Base-by-base conservation (phyloP, 495 filamentous ascomycete species). In the Xylaria curta region DNA sequence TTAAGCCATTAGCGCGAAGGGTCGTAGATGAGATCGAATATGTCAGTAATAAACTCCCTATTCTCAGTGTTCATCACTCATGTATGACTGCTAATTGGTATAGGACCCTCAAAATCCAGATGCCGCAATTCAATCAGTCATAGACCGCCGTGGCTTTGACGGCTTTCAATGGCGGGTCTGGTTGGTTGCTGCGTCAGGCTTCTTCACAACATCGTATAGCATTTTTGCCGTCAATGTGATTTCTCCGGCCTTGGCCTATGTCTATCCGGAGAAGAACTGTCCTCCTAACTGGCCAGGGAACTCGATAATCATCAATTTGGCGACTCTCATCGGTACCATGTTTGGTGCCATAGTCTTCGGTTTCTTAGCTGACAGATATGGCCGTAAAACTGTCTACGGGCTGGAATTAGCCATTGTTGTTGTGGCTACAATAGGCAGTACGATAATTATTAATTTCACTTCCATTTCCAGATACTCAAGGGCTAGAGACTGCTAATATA, bases 181-280 rank as follows among this genome's bases (percentile, higher is more conserved):
- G 75, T 74, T 85, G 46, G 89, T 92, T 9, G 88, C 89, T 26
- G 88, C 86, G 13, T 86, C 89, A n/a, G 90, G 89, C 56, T 92
- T 92, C 77, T 87, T 92, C 72, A 89, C 90, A n/a, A 88, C 90
- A 79, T 88, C 88, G 40, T 92, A 91, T 71, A 88, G 85, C 33
- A 85, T 91, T 40, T 91, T 92, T 33, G 61, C 61, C 3, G 61
- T 64, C 66, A 92, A 92, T 60, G 85, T 89, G 58, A 85, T 89
- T 68, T 77, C 87, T 1, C 89, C 90, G 0, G 87, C 87, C 76
- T 79, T 91, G 19, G 78, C 80, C 46, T 89, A 85, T 74, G 82
- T 92, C 51, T 92, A 91, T 76, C 90, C 87, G 84, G 76, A 77
- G 71, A 26, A 31, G 40, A 65, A 66, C 40, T 75, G 73, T 56